These are phyloP conservation scores for Dalbergia cochinchinensis DNA, from an alignment of 306 rosid genomes.

Conservation along the genomic window DNA sequence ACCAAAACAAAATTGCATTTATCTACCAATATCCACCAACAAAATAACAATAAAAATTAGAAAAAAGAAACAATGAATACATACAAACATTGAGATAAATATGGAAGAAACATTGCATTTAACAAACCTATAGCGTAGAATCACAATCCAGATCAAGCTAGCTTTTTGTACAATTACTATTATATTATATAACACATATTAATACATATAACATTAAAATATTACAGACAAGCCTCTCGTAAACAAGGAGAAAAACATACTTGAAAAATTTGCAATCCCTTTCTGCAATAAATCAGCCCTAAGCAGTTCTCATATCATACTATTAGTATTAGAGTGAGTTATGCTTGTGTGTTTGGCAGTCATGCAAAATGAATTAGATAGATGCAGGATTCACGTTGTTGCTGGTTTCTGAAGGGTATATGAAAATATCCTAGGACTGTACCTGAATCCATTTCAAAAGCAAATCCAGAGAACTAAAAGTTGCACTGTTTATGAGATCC, in stretches of 20 bases:
- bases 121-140: neutral
- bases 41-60: neutral
- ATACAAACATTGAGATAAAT: constrained; percentile 32
- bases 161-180: neutral
- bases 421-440: constrained; percentile 32
- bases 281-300: neutral
- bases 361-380: constrained; percentile 3
- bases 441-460: constrained; percentile 94
- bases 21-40: constrained; percentile 24
- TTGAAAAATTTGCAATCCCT: constrained; percentile 8
- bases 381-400: neutral
- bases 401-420: neutral
- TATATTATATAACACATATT: too few relatives aligned
- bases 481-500: constrained; percentile 55
- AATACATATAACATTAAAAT: neutral
- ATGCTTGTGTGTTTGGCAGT: neutral
- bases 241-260: constrained; percentile 3
- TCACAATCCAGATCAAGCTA: constrained; percentile 6
- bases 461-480: constrained; percentile 71
- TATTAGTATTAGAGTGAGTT: neutral
- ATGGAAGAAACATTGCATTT: neutral
- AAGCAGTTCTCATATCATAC: neutral
- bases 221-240: neutral
- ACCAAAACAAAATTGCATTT: constrained; percentile 15
- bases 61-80: constrained; percentile 6